Conservation (phyloP, 1,284 basidiomycete genomes). For the Ustilago crameri region DNA sequence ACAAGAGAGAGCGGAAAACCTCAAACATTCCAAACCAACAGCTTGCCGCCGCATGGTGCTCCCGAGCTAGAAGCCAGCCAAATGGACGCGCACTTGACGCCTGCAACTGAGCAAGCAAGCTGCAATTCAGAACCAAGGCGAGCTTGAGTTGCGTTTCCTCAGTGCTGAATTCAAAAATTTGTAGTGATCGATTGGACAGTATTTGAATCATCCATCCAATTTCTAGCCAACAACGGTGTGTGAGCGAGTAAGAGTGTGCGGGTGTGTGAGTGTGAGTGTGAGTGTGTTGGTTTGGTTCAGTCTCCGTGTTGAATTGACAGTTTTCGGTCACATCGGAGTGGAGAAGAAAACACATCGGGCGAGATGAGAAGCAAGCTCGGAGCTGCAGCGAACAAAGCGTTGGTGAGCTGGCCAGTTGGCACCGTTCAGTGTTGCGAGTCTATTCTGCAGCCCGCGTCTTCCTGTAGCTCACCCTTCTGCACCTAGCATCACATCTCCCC, state of each 20-base stretch:
- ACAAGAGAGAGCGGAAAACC: conserved; percentile 3
- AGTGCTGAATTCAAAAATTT: background rate
- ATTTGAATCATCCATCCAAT: no score
- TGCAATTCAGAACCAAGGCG: background rate
- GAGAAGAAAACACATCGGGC: background rate
- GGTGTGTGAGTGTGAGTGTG: background rate
- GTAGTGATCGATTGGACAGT: background rate
- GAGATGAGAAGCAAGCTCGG: background rate
- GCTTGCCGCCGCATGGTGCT: background rate
- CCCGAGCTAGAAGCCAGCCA: no score
- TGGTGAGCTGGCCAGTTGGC: conserved; percentile 1
- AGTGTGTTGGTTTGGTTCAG: background rate
- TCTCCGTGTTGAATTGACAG: background rate
- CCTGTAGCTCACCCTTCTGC: no score
- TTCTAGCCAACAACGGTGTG: no score
- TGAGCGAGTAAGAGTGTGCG: no score
- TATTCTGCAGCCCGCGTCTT: background rate
- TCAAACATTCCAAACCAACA: conserved; percentile 23
- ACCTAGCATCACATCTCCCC: no score
- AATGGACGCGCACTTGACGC: conserved; percentile 3
- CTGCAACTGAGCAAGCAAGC: conserved; percentile 1
- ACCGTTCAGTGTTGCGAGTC: background rate
- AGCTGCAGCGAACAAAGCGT: background rate
- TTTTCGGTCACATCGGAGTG: background rate
- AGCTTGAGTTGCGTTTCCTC: background rate